A percentile compares a stretch with the other conserved stretches of the same genome.
Conservation (phyloP, 2,329 filamentous ascomycete genomes). For the Sordariomycetes sp. region DNA sequence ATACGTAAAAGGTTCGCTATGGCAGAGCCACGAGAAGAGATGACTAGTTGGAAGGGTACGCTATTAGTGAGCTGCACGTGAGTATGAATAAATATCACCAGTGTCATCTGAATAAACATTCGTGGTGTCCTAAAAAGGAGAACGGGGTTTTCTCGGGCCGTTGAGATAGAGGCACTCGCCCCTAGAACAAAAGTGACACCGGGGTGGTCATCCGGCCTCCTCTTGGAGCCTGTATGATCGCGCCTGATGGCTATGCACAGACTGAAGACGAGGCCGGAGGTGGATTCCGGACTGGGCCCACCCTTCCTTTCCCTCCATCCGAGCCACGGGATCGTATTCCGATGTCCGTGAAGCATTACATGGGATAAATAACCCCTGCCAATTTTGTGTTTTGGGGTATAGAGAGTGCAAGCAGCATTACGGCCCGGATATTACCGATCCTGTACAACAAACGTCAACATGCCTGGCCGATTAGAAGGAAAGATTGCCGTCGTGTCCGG, state of each 20-base stretch:
- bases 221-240: background rate
- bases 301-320: background rate
- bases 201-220: background rate
- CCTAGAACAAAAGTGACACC: background rate
- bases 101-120: too few relatives aligned
- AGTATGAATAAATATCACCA: too few relatives aligned
- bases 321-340: background rate
- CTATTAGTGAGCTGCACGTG: too few relatives aligned
- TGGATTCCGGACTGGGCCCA: background rate
- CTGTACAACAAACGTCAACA: background rate
- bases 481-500: conserved; percentile 5
- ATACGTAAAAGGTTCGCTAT: too few relatives aligned
- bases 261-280: background rate
- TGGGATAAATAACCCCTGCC: background rate
- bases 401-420: background rate
- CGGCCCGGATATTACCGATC: background rate
- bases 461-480: conserved; percentile 3
- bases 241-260: background rate
- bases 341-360: background rate
- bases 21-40: too few relatives aligned
- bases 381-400: background rate
- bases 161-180: too few relatives aligned
- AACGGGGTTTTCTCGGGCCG: too few relatives aligned
- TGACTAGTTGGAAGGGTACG: too few relatives aligned
- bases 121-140: too few relatives aligned